Percentiles rank a stretch among this genome's conserved stretches.
Evolutionary conservation across 441 rosid species (phyloP).

Genomic region (Pelargonium cotyledonis): DNA sequence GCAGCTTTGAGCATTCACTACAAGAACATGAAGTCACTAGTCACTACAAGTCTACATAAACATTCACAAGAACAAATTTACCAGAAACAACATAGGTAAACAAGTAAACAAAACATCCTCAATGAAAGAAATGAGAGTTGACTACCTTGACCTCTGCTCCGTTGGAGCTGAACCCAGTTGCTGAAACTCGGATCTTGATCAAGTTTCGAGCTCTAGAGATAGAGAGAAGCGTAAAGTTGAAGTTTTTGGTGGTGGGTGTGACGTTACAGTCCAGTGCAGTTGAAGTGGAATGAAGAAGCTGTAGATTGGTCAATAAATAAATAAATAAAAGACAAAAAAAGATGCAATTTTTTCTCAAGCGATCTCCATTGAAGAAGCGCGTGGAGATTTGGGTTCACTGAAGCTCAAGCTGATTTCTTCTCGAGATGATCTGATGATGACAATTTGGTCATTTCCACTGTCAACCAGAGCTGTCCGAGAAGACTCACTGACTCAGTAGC

Average conservation of each 20-base stretch:
- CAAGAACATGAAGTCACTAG: slow-evolving; percentile 6
- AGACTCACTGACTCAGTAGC: no score
- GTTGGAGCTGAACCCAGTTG: background rate
- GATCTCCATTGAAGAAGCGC: slow-evolving; percentile 5
- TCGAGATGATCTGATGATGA: background rate
- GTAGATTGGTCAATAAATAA: background rate
- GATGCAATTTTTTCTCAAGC: background rate
- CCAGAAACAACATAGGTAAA: no score
- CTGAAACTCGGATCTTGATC: slow-evolving; percentile 10
- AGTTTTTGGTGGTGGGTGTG: background rate
- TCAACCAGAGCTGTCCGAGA: background rate
- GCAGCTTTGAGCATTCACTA: slow-evolving; percentile 9
- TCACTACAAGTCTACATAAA: slow-evolving; percentile 10
- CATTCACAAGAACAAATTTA: background rate
- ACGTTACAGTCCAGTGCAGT: slow-evolving; percentile 12
- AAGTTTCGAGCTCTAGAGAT: slow-evolving; percentile 6
- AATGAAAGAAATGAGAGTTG: background rate
- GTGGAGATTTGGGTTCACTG: slow-evolving; percentile 4
- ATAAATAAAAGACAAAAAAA: background rate
- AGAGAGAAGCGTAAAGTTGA: slow-evolving; percentile 11
- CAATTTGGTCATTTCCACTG: background rate
- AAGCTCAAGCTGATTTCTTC: background rate
- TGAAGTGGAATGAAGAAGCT: background rate
- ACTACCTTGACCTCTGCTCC: slow-evolving; percentile 2
- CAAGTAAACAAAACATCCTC: background rate